These are phyloP conservation scores for Candolleomyces aberdarensis DNA, from an alignment of 768 basidiomycete genomes.

Conservation along the genomic window DNA sequence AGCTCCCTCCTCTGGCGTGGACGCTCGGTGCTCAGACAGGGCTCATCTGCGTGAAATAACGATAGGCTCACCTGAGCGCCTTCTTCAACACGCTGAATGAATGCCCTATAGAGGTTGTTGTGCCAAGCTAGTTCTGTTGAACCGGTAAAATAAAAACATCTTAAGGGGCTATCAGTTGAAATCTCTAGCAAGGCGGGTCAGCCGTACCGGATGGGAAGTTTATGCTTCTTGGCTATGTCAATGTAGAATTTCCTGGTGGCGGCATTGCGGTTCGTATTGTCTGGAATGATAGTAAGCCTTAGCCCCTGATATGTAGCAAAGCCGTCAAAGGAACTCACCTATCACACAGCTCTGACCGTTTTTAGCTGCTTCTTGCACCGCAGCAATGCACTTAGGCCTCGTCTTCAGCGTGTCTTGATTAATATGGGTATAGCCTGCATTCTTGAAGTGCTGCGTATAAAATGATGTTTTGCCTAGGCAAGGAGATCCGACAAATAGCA, in stretches of 20 bases:
- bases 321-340: constrained; percentile 42
- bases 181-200: background rate
- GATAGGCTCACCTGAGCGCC: constrained; percentile 37
- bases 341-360: constrained; percentile 70
- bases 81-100: constrained; percentile 48
- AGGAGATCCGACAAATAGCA: constrained; percentile 53
- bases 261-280: constrained; percentile 87
- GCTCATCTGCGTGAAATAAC: background rate
- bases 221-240: constrained; percentile 54
- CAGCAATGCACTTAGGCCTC: constrained; percentile 72
- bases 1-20: constrained; percentile 42
- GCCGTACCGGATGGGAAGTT: constrained; percentile 54
- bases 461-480: constrained; percentile 81
- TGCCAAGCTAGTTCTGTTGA: constrained; percentile 86
- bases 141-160: constrained; percentile 75
- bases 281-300: constrained; percentile 32
- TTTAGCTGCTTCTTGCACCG: constrained; percentile 51
- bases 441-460: constrained; percentile 64
- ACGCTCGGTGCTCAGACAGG: background rate
- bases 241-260: constrained; percentile 71
- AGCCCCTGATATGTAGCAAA: background rate
- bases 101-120: constrained; percentile 88
- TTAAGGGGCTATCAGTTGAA: constrained; percentile 19
- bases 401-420: constrained; percentile 83
- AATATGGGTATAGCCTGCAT: constrained; percentile 71